These are phyloP conservation scores for Sarcodon aspratus DNA, from an alignment of 768 basidiomycete genomes.

Conservation along the genomic window DNA sequence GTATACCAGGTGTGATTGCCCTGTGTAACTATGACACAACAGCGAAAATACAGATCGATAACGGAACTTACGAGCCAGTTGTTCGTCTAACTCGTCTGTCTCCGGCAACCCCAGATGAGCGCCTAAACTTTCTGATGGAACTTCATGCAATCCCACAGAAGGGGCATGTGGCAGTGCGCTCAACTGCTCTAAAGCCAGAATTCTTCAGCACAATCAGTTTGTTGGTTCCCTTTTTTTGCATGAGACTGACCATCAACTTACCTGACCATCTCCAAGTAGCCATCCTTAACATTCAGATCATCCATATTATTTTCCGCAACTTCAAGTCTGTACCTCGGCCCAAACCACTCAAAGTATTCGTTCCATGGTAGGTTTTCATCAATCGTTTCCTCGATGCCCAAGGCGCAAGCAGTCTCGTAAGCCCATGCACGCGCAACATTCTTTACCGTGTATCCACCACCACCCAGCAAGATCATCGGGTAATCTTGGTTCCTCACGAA, in stretches of 20 bases:
- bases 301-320: slow-evolving; percentile 92
- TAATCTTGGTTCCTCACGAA: slow-evolving; percentile 76
- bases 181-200: slow-evolving; percentile 32
- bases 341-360: slow-evolving; percentile 96
- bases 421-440: slow-evolving; percentile 95
- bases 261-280: slow-evolving; percentile 72
- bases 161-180: slow-evolving; percentile 62
- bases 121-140: slow-evolving; percentile 60
- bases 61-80: slow-evolving; percentile 53
- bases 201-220: slow-evolving; percentile 24
- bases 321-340: slow-evolving; percentile 87
- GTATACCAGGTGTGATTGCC: slow-evolving; percentile 55
- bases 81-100: slow-evolving; percentile 54
- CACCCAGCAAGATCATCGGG: slow-evolving; percentile 86
- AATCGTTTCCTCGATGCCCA: slow-evolving; percentile 74
- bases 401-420: slow-evolving; percentile 91
- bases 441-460: slow-evolving; percentile 95
- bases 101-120: slow-evolving; percentile 44
- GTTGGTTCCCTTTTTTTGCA: slow-evolving; percentile 17
- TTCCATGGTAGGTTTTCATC: slow-evolving; percentile 77
- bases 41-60: neutral
- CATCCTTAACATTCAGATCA: slow-evolving; percentile 76
- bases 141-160: slow-evolving; percentile 77
- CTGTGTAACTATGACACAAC: slow-evolving; percentile 20
- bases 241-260: slow-evolving; percentile 21